These are phyloP conservation scores for Aspergillus puulaauensis DNA, from an alignment of 2,329 filamentous ascomycete species.

Conservation along the genomic window DNA sequence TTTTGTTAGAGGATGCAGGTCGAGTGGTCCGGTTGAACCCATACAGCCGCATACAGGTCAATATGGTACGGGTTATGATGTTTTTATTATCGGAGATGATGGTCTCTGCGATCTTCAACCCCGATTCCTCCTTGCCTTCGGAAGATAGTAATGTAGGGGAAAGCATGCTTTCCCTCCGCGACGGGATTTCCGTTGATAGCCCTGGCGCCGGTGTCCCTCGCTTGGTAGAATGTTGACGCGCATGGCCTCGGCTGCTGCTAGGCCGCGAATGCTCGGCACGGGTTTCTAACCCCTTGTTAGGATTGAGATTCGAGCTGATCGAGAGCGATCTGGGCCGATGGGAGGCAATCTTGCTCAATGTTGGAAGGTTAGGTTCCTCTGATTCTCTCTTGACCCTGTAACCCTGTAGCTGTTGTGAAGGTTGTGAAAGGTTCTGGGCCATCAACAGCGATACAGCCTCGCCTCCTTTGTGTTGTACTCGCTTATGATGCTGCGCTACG, in stretches of 20 bases:
- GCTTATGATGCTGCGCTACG: constrained; percentile 41
- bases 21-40: constrained; percentile 38
- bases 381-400: constrained; percentile 38
- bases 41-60: constrained; percentile 46
- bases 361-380: constrained; percentile 30
- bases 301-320: constrained; percentile 26
- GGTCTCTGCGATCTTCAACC: constrained; percentile 27
- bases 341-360: constrained; percentile 28
- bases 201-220: constrained; percentile 29
- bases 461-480: constrained; percentile 40
- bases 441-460: constrained; percentile 42
- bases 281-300: constrained; percentile 17
- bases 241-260: constrained; percentile 23
- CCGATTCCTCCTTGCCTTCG: constrained; percentile 19
- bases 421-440: constrained; percentile 30
- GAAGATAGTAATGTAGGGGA: constrained; percentile 17
- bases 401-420: constrained; percentile 31
- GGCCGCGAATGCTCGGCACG: constrained; percentile 19
- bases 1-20: constrained; percentile 21
- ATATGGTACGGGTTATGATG: constrained; percentile 41
- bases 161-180: constrained; percentile 10
- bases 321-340: constrained; percentile 36
- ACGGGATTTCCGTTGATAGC: constrained; percentile 23
- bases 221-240: constrained; percentile 13
- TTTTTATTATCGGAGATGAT: constrained; percentile 41